Evolutionary conservation across 2,329 filamentous ascomycete species (phyloP), one percentile per base, ranked within the genome.

Genomic region (Metarhizium guizhouense): DNA sequence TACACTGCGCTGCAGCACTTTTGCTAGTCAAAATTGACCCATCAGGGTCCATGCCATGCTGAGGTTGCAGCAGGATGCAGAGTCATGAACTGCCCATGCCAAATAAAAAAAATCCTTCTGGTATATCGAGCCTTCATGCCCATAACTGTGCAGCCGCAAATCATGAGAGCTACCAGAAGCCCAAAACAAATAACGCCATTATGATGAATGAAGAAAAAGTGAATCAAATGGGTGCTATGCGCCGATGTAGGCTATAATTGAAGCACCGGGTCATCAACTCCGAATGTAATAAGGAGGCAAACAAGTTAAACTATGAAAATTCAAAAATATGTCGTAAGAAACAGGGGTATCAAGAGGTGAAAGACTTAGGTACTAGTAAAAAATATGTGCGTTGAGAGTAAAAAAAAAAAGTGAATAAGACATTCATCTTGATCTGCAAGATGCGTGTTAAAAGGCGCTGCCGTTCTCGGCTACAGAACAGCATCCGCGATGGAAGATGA

Each of bases 321-420:
- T 2, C 47, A 48, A 29, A 54, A 32, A 32, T 18, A 30, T 45
- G 11, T 36, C 42, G 38, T 8, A 43, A 57, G 20, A 45, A 54
- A 36, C 32, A 56, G 54, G 55, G 53, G 47, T 51, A 59, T 56
- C 45, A 58, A 58, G 54, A 52, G 53, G 36, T 16, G 54, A 50
- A 54, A 25, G 6, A 14, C 14, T 49, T 20, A 47, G 40, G 51
- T 29, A 47, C 52, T 3, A 48, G 14, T 20, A 47, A 29, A 38
- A 45, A 10, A 48, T 34, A 53, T 51, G 51, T 53, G 25, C 30
- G 32, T 54, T 32, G 32, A 25, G 30, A 34, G 16, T 47, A 6
- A 48, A 45, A 29, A 40, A 40, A 34, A 11, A 34, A 11, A 11
- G 32, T 8, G 10, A 11, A 34, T 7, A 11, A 34, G 6, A 34